Base-by-base conservation (phyloP, 208 protist genomes). In the Tritrichomonas foetus region DNA sequence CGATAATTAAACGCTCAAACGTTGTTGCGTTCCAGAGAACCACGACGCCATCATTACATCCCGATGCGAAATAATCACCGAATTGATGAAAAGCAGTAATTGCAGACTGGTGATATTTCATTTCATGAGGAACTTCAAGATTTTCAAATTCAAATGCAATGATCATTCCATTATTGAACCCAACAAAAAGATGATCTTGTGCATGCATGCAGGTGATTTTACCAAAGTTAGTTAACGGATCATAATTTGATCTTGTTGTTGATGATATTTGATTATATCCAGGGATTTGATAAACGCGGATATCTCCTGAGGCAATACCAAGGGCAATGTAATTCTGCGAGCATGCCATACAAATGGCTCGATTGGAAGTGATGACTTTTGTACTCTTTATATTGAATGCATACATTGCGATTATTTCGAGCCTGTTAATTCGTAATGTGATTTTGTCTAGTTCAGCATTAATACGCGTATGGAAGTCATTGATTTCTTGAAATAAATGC, bases 401-500 rank as follows among this genome's bases (percentile, higher is more conserved):
- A 39, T 53, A 47, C 47, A 89, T 89, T 53, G 78, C 78, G 16
- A 89, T 89, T 61, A 47, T 57, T 39, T 89, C 78, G 30, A 89
- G 78, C 39, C 44, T 16, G 39, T 89, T 53, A 39, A 89, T 89
- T 41, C 47, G 44, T 16, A 89, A 30, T 22, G 44, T 27, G 3
- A 89, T n/a, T 57, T 89, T 89, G 44, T 89, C 78, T 41, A 89
- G 47, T 89, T 89, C 78, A 20, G 53, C 41, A 39, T 89, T 89
- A 55, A 57, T 89, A 20, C 41, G 27, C 2, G 33, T 49, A 39
- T 49, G 20, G 30, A 89, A 89, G 5, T 53, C 30, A 16, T 53
- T 27, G 1, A 89, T 89, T 39, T 20, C 25, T 33, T 89, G 41
- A 39, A 57, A 89, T 44, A 89, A 33, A 33, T 3, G 1, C 25